phyloP scores from a whole-genome alignment of 768 basidiomycete genomes.

The Daedaleopsis nitida region DNA sequence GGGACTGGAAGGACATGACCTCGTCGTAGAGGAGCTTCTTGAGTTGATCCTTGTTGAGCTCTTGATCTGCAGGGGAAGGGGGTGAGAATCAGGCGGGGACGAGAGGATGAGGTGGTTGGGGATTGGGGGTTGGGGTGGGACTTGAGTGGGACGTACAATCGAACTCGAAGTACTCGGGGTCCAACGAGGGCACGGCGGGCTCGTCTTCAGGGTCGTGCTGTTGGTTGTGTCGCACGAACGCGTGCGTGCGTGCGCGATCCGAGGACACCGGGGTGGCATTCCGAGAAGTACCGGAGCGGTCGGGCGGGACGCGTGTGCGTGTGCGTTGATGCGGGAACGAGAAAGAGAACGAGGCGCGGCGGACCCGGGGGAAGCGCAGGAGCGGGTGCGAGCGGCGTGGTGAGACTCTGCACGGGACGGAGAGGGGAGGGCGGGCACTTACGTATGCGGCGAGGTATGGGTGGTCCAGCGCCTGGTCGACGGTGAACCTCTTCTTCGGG shows the following conservation, averaged over 20 bases:
- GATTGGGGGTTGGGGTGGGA: not conserved
- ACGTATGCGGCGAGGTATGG: conserved; percentile 82
- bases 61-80: conserved; percentile 46
- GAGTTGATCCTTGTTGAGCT: conserved; percentile 72
- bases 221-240: not conserved
- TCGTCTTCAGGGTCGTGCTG: conserved; percentile 91
- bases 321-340: not conserved
- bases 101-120: not conserved
- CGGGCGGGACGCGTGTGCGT: not conserved
- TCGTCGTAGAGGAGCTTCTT: conserved; percentile 84
- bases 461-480: conserved; percentile 80
- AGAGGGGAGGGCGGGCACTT: conserved; percentile 26
- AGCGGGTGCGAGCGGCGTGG: not conserved
- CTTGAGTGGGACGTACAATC: conserved; percentile 55
- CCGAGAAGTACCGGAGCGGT: too few relatives aligned
- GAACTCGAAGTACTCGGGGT: conserved; percentile 88
- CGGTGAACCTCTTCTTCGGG: conserved; percentile 81
- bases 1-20: conserved; percentile 72
- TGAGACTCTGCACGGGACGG: not conserved
- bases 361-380: not conserved
- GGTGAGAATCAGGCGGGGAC: conserved; percentile 6
- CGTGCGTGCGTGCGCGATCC: not conserved
- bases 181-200: conserved; percentile 76
- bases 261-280: too few relatives aligned
- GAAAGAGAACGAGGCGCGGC: not conserved